Base-by-base conservation (phyloP, 306 rosid species). In the Quercus bicolor region DNA sequence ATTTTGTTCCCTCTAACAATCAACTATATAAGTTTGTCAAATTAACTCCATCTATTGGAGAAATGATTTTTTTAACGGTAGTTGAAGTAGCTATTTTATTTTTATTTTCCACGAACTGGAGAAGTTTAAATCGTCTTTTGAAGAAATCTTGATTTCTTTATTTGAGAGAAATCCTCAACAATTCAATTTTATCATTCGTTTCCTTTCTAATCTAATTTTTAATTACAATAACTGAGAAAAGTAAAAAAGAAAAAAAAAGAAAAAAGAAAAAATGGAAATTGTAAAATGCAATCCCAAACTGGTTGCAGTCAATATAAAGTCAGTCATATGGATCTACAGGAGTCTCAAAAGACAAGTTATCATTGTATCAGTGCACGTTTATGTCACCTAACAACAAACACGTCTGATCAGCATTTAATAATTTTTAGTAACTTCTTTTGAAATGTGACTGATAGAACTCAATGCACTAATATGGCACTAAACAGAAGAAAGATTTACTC, bases 361-460 rank as follows among this genome's bases (percentile, higher is more conserved):
- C 84, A 87, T 78, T 78, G 77, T 57, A 75, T 75, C 60, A 48
- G n/a, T 54, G 68, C 90, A 82, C 87, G 77, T 84, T 53, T 80
- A 53, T 87, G 89, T 89, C 89, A 84, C 96, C 90, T 80, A 84
- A 86, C 88, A 75, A 33, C 91, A 81, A 84, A 86, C 88, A 88
- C 18, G 80, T 80, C 65, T 10, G 53, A 48, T 56, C 80, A 79
- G 73, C 82, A 77, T 85, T 79, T 80, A 37, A 77, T 73, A 74
- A 53, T 77, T 61, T 66, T 56, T 33, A 43, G 70, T 56, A 73
- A 70, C 68, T 66, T 64, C 82, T 54, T 57, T 66, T 54, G 73
- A 66, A 79, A 79, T 56, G 70, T 86, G 76, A 79, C 77, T 84
- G 73, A 77, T 64, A 68, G 11, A 31, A 20, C 78, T 71, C 72